phyloP scores from a whole-genome alignment of 176 grass and related monocot genomes.

The Juncus effusus region DNA sequence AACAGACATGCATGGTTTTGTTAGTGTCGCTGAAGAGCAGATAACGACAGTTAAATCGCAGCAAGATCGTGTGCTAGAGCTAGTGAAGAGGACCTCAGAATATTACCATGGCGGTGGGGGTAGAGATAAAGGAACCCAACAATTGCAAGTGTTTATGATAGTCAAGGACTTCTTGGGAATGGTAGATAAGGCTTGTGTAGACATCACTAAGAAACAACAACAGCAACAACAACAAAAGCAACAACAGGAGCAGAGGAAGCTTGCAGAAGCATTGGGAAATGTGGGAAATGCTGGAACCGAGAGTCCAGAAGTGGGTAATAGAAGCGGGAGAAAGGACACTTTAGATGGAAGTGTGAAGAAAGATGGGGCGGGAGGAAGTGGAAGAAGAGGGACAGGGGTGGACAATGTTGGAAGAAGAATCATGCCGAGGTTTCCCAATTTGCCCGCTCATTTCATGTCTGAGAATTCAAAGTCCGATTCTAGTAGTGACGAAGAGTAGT shows the following conservation, averaged over 20 bases:
- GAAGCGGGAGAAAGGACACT: background rate
- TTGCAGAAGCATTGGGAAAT: slow-evolving; percentile 1
- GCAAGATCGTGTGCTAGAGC: slow-evolving; percentile 67
- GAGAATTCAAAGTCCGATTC: slow-evolving; percentile 75
- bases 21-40: slow-evolving; percentile 49
- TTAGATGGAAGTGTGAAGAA: slow-evolving; percentile 24
- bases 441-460: slow-evolving; percentile 83
- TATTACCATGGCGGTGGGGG: slow-evolving; percentile 83
- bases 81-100: slow-evolving; percentile 63
- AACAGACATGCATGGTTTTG: slow-evolving; percentile 62
- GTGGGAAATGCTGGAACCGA: background rate
- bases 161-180: slow-evolving; percentile 94
- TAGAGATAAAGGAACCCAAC: slow-evolving; percentile 57
- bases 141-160: slow-evolving; percentile 77
- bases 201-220: slow-evolving; percentile 69
- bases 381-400: slow-evolving; percentile 36
- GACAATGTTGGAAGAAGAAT: slow-evolving; percentile 59
- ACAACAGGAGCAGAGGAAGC: slow-evolving; percentile 26
- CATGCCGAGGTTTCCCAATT: slow-evolving; percentile 80
- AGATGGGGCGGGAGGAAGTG: slow-evolving; percentile 26
- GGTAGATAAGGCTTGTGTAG: slow-evolving; percentile 90
- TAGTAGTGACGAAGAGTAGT: slow-evolving; percentile 79
- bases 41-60: slow-evolving; percentile 43
- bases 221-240: slow-evolving; percentile 44
- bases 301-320: background rate